Evolutionary conservation across 768 basidiomycete genomes (phyloP), one percentile per base, ranked within the genome.

Genomic region (Lepiota venenata): DNA sequence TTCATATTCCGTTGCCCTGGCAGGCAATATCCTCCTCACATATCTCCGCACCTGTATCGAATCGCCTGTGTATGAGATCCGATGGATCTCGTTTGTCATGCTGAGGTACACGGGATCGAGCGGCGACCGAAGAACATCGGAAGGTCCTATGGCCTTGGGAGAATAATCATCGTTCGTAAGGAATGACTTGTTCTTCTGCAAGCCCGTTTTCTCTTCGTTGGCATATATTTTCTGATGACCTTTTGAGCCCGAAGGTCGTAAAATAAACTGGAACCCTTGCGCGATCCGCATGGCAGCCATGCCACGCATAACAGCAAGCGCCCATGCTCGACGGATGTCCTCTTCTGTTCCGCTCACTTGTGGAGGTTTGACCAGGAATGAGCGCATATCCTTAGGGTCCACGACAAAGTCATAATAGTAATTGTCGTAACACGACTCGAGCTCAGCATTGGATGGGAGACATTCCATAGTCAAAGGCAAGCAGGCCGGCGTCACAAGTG

Each of bases 61-160:
- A 61, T 94, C 89, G n/a, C 91, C 90, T 42, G 87, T 91, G 63
- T 94, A 98, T 39, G 88, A 86, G 57, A 99, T 85, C 21, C 88
- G 79, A 68, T 98, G 96, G 40, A 98, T 93, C 69, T 96, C 92
- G 65, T 98, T 96, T 65, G 87, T 88, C 83, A 95, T 94, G 61
- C 92, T 92, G 50, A 98, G 77, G 71, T 89, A 98, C 6, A 97
- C 86, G 1, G 93, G 87, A 47, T 88, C 83, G 37, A 68, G 69
- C 38, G 85, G 79, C 0, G 78, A 77, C 45, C 70, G 73, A 60
- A 87, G 72, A 47, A 88, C 80, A 42, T 86, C 84, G 2, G 87
- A 81, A 1, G 87, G 83, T 3, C 89, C 88, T 37, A 66, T 63
- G 2, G 84, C 84, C 61, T 79, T 81, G 2, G 82, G 79, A 3